Evolutionary conservation across 1,284 basidiomycete genomes (phyloP), one percentile per base, ranked within the genome.

Genomic region (Ganoderma sp.): DNA sequence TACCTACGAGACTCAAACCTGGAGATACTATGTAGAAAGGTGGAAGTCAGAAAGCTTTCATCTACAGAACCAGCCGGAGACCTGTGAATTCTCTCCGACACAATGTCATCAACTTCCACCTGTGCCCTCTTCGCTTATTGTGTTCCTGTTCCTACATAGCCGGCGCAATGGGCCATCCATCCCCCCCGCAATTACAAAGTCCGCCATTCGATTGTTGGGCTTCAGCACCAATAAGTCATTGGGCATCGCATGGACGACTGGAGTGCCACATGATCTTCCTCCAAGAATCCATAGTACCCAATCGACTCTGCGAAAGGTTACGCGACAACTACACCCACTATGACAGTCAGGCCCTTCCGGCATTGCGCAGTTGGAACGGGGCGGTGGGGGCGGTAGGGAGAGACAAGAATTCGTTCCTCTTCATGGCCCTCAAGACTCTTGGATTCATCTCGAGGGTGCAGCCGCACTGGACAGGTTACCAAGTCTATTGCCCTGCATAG

Each of bases 401-500:
- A 10, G 77, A 67, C 73, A 77, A 77, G 65, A 76, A 59, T 0
- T 69, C 67, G 70, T 76, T 78, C 54, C 69, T 64, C 48, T 71
- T 64, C 50, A 77, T 58, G 52, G 71, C 64, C 25, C 42, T 41
- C 43, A 72, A 54, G 41, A 42, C 25, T 28, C 25, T 28, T 28
- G 25, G 25, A 28, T 77, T 75, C 59, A 74, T 63, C 42, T 75
- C 77, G 61, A 8, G 25, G 15, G 41, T 9, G 10, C 8, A 2
- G 37, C 3, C 6, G 37, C 37, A 37, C 60, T 6, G 34, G 62
- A 8, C 32, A 15, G 4, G 28, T 43, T 12, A 19, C 9, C 37
- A 57, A 10, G 22, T 45, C 1, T 3, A 54, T 10, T 42, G 45
- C 45, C 37, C 7, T 5, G 37, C 3, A 5, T 39, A 39, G 37